These are phyloP conservation scores for Ogataea henricii DNA, from an alignment of 805 yeast species.

Conservation along the genomic window DNA sequence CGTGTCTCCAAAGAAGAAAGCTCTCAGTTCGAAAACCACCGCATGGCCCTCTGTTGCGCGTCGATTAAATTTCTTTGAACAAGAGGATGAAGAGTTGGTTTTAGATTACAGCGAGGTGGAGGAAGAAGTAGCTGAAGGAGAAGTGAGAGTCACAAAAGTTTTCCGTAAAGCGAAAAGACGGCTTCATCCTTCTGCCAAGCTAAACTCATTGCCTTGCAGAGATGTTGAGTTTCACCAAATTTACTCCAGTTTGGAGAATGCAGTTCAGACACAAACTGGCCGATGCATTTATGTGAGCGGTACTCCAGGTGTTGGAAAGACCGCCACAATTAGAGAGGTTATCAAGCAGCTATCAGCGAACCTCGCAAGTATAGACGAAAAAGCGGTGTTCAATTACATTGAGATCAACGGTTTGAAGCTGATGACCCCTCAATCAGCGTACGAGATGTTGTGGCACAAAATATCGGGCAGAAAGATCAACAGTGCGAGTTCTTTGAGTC, in stretches of 20 bases:
- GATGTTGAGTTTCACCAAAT: conserved; percentile 78
- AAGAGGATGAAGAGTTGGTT: conserved; percentile 23
- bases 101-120: conserved; percentile 20
- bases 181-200: conserved; percentile 41
- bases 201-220: conserved; percentile 74
- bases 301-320: conserved; percentile 97
- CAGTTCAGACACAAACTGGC: conserved; percentile 71
- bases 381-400: conserved; percentile 59
- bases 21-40: conserved; percentile 1
- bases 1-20: conserved; percentile 9
- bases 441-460: conserved; percentile 80
- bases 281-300: conserved; percentile 91
- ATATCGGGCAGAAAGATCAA: conserved; percentile 61
- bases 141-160: conserved; percentile 22
- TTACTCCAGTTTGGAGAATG: conserved; percentile 66
- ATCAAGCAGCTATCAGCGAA: conserved; percentile 58
- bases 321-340: conserved; percentile 89
- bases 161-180: conserved; percentile 42
- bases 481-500: conserved; percentile 62
- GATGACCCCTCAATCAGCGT: conserved; percentile 75
- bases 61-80: conserved; percentile 18
- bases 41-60: conserved; percentile 19
- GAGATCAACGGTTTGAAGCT: conserved; percentile 93
- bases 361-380: conserved; percentile 22
- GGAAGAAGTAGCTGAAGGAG: conserved; percentile 11